Base-by-base conservation (phyloP, 2,329 filamentous ascomycete genomes). In the Ceratocystis destructans region DNA sequence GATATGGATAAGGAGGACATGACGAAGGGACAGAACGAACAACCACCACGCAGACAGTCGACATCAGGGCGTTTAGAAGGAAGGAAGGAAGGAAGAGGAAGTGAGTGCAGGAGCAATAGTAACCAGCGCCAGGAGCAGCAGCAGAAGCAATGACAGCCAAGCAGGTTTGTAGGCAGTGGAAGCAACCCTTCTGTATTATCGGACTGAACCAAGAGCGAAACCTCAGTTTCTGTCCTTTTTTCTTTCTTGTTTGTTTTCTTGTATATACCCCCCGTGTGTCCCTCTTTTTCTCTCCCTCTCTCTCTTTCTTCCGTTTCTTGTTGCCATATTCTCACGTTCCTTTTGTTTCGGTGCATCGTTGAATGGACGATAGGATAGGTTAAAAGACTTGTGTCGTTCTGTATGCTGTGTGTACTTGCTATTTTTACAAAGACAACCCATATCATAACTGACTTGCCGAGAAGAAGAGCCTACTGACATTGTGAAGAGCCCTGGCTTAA, bases 241-340 rank as follows among this genome's bases (percentile, higher is more conserved):
- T 45, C 25, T 15, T 48, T 62, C 28, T 28, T 33, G 3, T 25
- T 41, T 61, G 8, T 61, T 25, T 62, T 62, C 28, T 46, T 45
- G 20, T 62, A 37, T 59, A 59, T 59, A 59, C 28, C 55, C 55
- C 28, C 55, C 55, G 28, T 59, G 28, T 59, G 55, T 59, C 55
- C 55, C 55, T 33, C 48, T n/a, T 25, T 53, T 53, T 22, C 48
- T 22, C 48, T 53, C n/a, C 22, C 48, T 50, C 46, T 22, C 46
- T 50, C 55, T 37, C 28, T 37, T 15, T 59, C 55, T 37, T 59
- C 55, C 55, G 55, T 59, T 59, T 37, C 55, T 20, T 37, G 55
- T 5, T 59, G 28, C 28, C 28, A 59, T 37, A 15, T 59, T n/a
- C 55, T 59, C 55, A 28, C 20, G 28, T 20, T 37, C 55, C 55